Percentiles rank a stretch among this genome's conserved stretches.
These are phyloP conservation scores for Nicotiana otophora DNA, from an alignment of 257 asterid genomes.

Conservation along the genomic window DNA sequence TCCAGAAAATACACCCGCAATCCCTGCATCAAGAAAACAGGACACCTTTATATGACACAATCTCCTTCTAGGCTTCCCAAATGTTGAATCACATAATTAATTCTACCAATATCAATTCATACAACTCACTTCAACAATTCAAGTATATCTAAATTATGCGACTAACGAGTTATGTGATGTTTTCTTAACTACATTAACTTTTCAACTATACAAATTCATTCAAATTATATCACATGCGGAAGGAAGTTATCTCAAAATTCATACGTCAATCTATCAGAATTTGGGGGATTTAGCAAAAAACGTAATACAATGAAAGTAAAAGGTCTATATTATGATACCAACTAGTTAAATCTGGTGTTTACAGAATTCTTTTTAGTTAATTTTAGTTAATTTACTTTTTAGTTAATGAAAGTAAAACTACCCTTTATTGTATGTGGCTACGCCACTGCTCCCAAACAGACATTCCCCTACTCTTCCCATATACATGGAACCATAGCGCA, in stretches of 20 bases:
- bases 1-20: slow-evolving; percentile 41
- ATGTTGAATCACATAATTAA: neutral
- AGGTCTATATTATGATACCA: neutral
- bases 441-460: too few species aligned
- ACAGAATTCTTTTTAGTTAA: neutral
- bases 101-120: neutral
- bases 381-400: neutral
- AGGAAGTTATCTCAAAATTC: too few species aligned
- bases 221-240: neutral
- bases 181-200: neutral
- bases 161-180: neutral
- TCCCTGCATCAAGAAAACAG: slow-evolving; percentile 31
- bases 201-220: neutral
- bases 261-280: too few species aligned
- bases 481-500: too few species aligned
- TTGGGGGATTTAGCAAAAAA: too few species aligned
- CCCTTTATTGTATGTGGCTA: too few species aligned
- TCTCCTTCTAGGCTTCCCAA: neutral
- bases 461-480: too few species aligned
- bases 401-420: too few species aligned
- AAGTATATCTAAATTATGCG: neutral
- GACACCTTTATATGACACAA: too few species aligned
- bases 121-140: neutral
- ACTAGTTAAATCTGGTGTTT: neutral
- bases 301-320: neutral